Evolutionary conservation across 2,329 filamentous ascomycete genomes (phyloP).

Genomic region (Trichoderma endophyticum): DNA sequence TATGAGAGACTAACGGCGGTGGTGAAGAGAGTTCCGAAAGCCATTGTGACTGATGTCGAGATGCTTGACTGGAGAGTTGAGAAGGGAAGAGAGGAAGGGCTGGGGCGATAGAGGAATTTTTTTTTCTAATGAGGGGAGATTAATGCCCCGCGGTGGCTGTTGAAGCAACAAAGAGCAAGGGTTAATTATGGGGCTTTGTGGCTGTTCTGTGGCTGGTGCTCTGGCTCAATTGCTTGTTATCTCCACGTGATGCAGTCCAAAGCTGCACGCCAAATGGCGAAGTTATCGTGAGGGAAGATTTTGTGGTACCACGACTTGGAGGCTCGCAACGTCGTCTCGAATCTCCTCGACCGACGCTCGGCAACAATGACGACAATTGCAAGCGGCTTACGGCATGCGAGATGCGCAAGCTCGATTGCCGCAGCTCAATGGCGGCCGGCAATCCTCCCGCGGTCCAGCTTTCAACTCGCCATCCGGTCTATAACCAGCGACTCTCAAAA

Average conservation of each 20-base stretch:
- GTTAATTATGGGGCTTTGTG: not conserved
- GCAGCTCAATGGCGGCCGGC: constrained; percentile 31
- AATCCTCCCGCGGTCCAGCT: constrained; percentile 24
- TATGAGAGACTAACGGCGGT: constrained; percentile 59
- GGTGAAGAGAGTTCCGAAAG: constrained; percentile 97
- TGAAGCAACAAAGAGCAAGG: constrained; percentile 24
- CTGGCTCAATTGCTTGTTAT: constrained; percentile 19
- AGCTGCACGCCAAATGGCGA: not conserved
- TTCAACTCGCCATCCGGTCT: constrained; percentile 29
- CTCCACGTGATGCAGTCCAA: constrained; percentile 24
- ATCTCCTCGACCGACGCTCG: constrained; percentile 24
- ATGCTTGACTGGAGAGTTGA: constrained; percentile 20
- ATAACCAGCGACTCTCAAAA: constrained; percentile 23
- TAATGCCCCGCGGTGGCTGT: constrained; percentile 33
- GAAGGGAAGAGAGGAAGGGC: constrained; percentile 18
- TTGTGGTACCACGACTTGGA: not conserved
- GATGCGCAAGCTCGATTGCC: constrained; percentile 33
- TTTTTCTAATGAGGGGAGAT: constrained; percentile 31
- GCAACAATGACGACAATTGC: constrained; percentile 36
- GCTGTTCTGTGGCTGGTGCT: constrained; percentile 7
- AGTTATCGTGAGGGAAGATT: constrained; percentile 12
- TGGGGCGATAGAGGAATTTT: constrained; percentile 33
- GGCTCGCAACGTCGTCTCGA: constrained; percentile 11
- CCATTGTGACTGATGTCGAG: constrained; percentile 60
- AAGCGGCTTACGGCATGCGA: constrained; percentile 35